Base-by-base conservation (phyloP, 2,329 filamentous ascomycete species). In the Fusarium longipes region DNA sequence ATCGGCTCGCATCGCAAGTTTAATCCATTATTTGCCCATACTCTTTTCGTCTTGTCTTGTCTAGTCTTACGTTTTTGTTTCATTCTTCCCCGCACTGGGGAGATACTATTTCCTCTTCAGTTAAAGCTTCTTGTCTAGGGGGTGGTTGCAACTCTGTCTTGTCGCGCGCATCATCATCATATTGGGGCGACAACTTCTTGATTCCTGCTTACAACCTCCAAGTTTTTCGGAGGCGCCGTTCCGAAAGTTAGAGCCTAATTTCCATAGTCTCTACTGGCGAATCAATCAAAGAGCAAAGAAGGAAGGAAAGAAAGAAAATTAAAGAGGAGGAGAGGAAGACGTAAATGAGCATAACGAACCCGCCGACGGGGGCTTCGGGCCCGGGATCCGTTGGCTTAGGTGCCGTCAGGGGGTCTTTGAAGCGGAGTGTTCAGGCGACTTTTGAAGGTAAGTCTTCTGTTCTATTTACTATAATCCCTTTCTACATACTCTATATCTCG, bases 361-460 rank as follows among this genome's bases (percentile, higher is more conserved):
- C 84, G 60, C 77, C 84, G 42, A 83, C 84, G 68, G 82, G 75
- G 66, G 78, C 82, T 33, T 83, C 82, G 71, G 83, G 81, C 48
- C 81, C 84, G 52, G 80, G 79, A 38, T 85, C 84, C 57, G 80
- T 72, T 42, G 81, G 81, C 60, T 75, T 78, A 45, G 77, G 77
- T 50, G 79, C 80, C 47, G 67, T 58, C 48, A 73, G 72, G 72
- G 74, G 70, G 35, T 66, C 64, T 70, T 79, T 87, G 54, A 89
- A 89, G 79, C 82, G 86, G 73, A 87, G 82, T 69, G 84, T 87
- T 55, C 86, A 88, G 76, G 82, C 86, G 63, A 83, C 84, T 35
- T 88, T 89, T 80, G 85, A 89, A 78, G 86, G 87, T 87, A 81
- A 72, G 81, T 67, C n/a, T n/a, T 56, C 65, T n/a, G 20, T 24